Evolutionary conservation across 345 rosid species (phyloP), one percentile per base, ranked within the genome.

Genomic region (Xanthoceras sorbifolium): DNA sequence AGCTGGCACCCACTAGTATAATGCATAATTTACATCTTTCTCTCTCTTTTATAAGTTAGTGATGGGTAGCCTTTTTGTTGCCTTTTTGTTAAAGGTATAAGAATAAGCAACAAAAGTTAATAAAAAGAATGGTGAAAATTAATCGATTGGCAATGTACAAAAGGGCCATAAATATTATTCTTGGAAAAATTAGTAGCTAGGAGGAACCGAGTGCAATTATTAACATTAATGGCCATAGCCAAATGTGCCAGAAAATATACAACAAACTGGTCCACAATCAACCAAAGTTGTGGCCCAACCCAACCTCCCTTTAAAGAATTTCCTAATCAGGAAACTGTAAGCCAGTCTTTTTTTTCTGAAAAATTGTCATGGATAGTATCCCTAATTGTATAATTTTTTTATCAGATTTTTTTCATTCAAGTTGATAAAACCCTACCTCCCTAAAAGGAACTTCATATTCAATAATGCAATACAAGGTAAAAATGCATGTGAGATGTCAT

Each of bases 241-340:
- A 57, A 57, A 52, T 57, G 36, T 14, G 57, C 34, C 2, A 2
- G n/a, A 42, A 9, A 59, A 4, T 76, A 26, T 63, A 17, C 3
- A 15, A 65, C 11, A 57, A 42, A 50, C 6, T 46, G 48, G 63
- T 44, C 68, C 72, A 54, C 25, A 72, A 63, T 11, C 59, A 50
- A 80, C 38, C 66, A 29, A 80, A 69, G 67, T 42, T 50, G 83
- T 73, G 83, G 67, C 25, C 78, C 69, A 15, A 52, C 23, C 77
- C 69, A 12, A 50, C 20, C 28, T 31, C 44, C 26, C 64, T 67
- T 61, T 4, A 72, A 71, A 69, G 73, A 73, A 32, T 23, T 73
- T 76, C 77, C 78, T 18, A n/a, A 68, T 77, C 28, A 31, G 71
- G 81, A 69, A 34, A 44, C 73, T 81, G 36, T 54, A 64, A 31